Evolutionary conservation across 768 basidiomycete genomes (phyloP), one percentile per base, ranked within the genome.

Genomic region (Amanita muscaria): DNA sequence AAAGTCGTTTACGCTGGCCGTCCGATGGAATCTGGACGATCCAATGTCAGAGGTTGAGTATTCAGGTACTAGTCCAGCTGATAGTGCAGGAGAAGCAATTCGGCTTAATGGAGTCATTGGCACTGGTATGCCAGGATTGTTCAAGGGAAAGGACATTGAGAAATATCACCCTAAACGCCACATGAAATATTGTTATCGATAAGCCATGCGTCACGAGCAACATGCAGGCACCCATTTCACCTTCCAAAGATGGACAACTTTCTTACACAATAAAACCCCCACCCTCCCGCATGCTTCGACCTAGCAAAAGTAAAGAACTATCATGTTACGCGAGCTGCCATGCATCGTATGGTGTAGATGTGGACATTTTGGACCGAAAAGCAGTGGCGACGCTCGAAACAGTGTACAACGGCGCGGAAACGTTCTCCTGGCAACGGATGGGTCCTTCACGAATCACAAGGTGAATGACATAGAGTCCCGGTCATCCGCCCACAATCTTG

Each of bases 401-500:
- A n/a, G n/a, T n/a, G n/a, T n/a, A n/a, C n/a, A n/a, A n/a, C n/a
- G n/a, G n/a, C n/a, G n/a, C n/a, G n/a, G n/a, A n/a, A n/a, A n/a
- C n/a, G n/a, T n/a, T n/a, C n/a, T n/a, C n/a, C n/a, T n/a, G n/a
- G n/a, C n/a, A n/a, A n/a, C n/a, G n/a, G n/a, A n/a, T n/a, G n/a
- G n/a, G n/a, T n/a, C 27, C 6, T 12, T 6, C 6, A 29, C 12
- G 27, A 25, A 11, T 34, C 37, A 40, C 15, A 21, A 14, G 12
- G 15, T 45, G 39, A 60, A 69, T 44, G 56, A 58, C 86, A 83
- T 85, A 22, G 76, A 66, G 29, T 85, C 84, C 32, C 92, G 74
- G 62, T 94, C 87, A 56, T 96, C 90, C 8, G 83, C 76, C 68
- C 76, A 82, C 19, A 97, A 66, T 12, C 92, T 66, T 24, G 83